phyloP scores from a whole-genome alignment of 2,329 filamentous ascomycete species.

The Trichoderma sp. region DNA sequence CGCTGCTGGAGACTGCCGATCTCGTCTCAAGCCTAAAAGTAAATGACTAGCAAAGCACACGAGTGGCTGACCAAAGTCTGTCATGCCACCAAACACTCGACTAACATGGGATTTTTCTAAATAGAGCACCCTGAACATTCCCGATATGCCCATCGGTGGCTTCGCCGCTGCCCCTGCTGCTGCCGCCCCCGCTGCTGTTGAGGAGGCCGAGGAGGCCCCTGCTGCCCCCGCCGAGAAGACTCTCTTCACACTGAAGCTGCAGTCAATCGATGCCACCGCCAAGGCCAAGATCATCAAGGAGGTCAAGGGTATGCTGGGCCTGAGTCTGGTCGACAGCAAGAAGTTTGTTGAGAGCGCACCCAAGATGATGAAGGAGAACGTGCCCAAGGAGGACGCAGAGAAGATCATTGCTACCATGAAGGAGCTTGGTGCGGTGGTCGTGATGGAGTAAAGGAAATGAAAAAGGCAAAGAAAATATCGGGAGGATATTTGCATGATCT shows the following conservation, averaged over 20 bases:
- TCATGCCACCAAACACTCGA: slow-evolving; percentile 1
- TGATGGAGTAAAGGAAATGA: slow-evolving; percentile 73
- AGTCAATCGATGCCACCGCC: slow-evolving; percentile 79
- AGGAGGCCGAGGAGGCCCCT: slow-evolving; percentile 86
- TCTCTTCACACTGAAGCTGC: slow-evolving; percentile 93
- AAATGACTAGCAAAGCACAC: slow-evolving; percentile 27
- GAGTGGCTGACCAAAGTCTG: not conserved
- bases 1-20: slow-evolving; percentile 94
- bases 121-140: slow-evolving; percentile 93
- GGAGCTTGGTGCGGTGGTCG: slow-evolving; percentile 82
- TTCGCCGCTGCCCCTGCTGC: slow-evolving; percentile 72
- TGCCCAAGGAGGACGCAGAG: slow-evolving; percentile 98
- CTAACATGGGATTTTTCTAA: not conserved
- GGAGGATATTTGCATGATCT: slow-evolving; percentile 20
- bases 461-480: not conserved
- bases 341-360: slow-evolving; percentile 99
- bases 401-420: slow-evolving; percentile 97
- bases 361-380: slow-evolving; percentile 98
- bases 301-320: slow-evolving; percentile 91
- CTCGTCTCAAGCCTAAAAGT: slow-evolving; percentile 96
- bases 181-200: slow-evolving; percentile 58
- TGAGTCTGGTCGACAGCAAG: slow-evolving; percentile 98
- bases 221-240: slow-evolving; percentile 93
- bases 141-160: slow-evolving; percentile 91
- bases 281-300: slow-evolving; percentile 99